Evolutionary conservation across 345 rosid genomes (phyloP).

Genomic region (Nephelium lappaceum): DNA sequence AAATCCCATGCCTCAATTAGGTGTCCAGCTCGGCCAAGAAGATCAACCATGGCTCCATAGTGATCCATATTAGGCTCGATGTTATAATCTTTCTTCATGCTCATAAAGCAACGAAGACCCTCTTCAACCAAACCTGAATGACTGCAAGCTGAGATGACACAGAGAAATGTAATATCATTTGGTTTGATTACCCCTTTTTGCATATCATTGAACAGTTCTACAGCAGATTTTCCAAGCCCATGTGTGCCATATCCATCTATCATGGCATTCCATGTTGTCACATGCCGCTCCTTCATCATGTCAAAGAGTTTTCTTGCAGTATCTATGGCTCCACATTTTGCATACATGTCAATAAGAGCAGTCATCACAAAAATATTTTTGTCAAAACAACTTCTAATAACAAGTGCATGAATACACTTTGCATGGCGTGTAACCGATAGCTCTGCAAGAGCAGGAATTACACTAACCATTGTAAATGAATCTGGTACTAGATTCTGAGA

Average conservation of each 20-base stretch:
- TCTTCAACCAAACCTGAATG: constrained; percentile 83
- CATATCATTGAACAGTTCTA: constrained; percentile 66
- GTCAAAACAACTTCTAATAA: constrained; percentile 52
- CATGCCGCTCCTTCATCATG: constrained; percentile 61
- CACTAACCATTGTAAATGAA: constrained; percentile 79
- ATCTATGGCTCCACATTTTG: constrained; percentile 73
- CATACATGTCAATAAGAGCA: constrained; percentile 82
- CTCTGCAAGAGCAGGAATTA: constrained; percentile 75
- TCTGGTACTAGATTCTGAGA: constrained; percentile 51
- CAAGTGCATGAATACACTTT: constrained; percentile 72
- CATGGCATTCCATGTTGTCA: constrained; percentile 88
- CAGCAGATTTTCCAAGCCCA: constrained; percentile 66
- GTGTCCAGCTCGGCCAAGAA: constrained; percentile 81
- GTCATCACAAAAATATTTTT: constrained; percentile 63
- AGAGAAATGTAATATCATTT: constrained; percentile 74
- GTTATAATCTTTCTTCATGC: constrained; percentile 61
- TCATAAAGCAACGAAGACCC: constrained; percentile 53
- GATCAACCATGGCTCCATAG: constrained; percentile 84
- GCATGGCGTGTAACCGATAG: constrained; percentile 68
- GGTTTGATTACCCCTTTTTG: constrained; percentile 52
- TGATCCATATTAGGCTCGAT: constrained; percentile 78
- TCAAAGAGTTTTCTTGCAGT: constrained; percentile 67
- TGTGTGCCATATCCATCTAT: constrained; percentile 85
- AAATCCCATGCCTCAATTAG: constrained; percentile 71
- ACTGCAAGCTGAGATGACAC: constrained; percentile 83